A percentile compares a stretch with the other conserved stretches of the same genome.
These are phyloP conservation scores for Claviceps sp. DNA, from an alignment of 2,329 filamentous ascomycete species.

Conservation along the genomic window DNA sequence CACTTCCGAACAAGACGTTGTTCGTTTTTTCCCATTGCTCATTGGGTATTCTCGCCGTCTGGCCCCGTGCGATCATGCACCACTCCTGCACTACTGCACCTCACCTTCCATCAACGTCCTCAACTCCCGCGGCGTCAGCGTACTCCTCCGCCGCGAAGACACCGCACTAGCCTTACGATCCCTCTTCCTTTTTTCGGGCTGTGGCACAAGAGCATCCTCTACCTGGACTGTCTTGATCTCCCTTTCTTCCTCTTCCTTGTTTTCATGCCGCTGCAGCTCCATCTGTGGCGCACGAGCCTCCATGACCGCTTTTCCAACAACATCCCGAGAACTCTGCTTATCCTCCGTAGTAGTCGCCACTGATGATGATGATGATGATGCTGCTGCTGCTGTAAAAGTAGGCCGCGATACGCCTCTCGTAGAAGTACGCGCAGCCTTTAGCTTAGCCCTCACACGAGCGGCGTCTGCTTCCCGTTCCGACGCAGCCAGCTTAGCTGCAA, in stretches of 20 bases:
- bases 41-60: no score
- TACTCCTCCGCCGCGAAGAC: slow-evolving; percentile 55
- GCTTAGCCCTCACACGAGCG: slow-evolving; percentile 47
- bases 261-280: neutral
- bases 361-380: slow-evolving; percentile 4
- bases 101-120: slow-evolving; percentile 44
- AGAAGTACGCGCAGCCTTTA: slow-evolving; percentile 36
- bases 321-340: neutral
- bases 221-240: no score
- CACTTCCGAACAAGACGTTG: no score
- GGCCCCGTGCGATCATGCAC: no score
- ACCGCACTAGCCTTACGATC: slow-evolving; percentile 39
- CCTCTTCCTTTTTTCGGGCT: slow-evolving; percentile 32
- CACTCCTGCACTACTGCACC: slow-evolving; percentile 22
- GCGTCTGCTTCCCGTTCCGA: slow-evolving; percentile 51
- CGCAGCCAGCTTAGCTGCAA: slow-evolving; percentile 49
- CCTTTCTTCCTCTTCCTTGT: neutral
- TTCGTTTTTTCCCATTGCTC: no score
- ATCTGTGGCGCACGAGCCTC: neutral
- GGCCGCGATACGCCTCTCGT: slow-evolving; percentile 19
- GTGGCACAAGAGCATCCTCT: neutral
- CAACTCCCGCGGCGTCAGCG: slow-evolving; percentile 62
- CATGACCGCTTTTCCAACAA: no score
- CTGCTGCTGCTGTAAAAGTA: slow-evolving; percentile 7
- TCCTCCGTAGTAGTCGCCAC: neutral